Conservation (phyloP, 1,284 basidiomycete genomes). For the Coniferiporia weirii region DNA sequence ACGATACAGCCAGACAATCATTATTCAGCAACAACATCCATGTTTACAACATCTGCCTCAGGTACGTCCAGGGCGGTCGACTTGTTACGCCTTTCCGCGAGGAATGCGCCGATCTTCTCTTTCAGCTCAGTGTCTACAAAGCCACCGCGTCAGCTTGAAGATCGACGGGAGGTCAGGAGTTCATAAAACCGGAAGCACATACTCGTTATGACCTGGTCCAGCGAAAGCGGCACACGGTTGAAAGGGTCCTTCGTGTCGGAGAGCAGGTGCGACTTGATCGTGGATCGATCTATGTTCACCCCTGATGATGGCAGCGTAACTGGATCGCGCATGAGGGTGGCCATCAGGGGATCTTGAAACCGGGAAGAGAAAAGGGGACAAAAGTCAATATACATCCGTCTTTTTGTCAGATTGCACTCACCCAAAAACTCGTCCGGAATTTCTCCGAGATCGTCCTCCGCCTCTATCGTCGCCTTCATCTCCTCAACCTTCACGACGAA, state of each 20-base stretch:
- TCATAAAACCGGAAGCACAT: constrained; percentile 24
- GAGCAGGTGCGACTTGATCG: constrained; percentile 92
- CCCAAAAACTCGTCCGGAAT: constrained; percentile 95
- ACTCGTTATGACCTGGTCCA: constrained; percentile 82
- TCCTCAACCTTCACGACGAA: constrained; percentile 87
- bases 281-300: constrained; percentile 80
- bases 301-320: constrained; percentile 86
- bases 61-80: constrained; percentile 23
- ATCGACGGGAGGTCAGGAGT: background rate
- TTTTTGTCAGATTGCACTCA: constrained; percentile 27
- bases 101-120: constrained; percentile 56
- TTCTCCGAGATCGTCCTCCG: constrained; percentile 91
- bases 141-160: background rate
- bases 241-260: constrained; percentile 91
- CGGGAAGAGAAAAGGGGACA: background rate
- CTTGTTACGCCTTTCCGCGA: constrained; percentile 43
- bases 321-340: constrained; percentile 93
- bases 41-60: constrained; percentile 27
- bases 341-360: constrained; percentile 82
- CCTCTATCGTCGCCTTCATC: constrained; percentile 70
- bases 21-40: constrained; percentile 26
- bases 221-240: constrained; percentile 75
- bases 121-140: constrained; percentile 55
- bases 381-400: background rate
- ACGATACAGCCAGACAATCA: background rate